Conservation (phyloP, 495 filamentous ascomycete species). For the Thermothielavioides terrestris region DNA sequence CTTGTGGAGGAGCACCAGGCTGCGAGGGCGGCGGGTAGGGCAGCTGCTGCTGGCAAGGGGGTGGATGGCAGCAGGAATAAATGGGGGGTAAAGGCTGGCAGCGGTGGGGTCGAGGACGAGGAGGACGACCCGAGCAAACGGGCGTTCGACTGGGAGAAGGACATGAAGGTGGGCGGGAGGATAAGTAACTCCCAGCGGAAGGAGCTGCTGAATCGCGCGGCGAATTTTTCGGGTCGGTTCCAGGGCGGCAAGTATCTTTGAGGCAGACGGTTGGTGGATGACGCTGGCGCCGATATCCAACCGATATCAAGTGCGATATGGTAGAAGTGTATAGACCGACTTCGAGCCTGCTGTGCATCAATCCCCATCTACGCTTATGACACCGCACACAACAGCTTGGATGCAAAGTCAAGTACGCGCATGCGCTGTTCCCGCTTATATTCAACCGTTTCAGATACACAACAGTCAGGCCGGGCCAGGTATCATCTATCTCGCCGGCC, state of each 20-base stretch:
- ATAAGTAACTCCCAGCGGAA: slow-evolving; percentile 65
- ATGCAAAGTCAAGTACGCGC: too few species aligned
- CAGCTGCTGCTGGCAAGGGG: slow-evolving; percentile 1
- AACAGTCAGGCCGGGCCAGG: too few species aligned
- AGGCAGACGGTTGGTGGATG: too few species aligned
- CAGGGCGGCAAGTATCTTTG: slow-evolving; percentile 68
- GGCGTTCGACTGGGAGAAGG: slow-evolving; percentile 89
- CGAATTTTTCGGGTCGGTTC: slow-evolving; percentile 78
- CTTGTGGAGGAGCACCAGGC: slow-evolving; percentile 56
- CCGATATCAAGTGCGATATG: too few species aligned
- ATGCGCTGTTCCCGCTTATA: too few species aligned
- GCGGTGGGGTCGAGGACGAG: slow-evolving; percentile 48
- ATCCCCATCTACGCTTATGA: too few species aligned
- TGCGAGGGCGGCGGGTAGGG: slow-evolving; percentile 7
- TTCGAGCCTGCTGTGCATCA: too few species aligned
- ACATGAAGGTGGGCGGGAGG: slow-evolving; percentile 69
- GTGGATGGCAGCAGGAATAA: slow-evolving; percentile 6
- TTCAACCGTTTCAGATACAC: too few species aligned
- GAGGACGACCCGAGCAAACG: slow-evolving; percentile 86
- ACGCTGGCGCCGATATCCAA: too few species aligned
- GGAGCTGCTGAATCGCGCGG: slow-evolving; percentile 71
- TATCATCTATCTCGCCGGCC: background rate
- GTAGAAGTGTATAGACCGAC: too few species aligned
- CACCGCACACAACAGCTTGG: too few species aligned
- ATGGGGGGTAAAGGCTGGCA: background rate